These are phyloP conservation scores for Lactarius pseudohatsudake DNA, from an alignment of 768 basidiomycete species.

Conservation along the genomic window DNA sequence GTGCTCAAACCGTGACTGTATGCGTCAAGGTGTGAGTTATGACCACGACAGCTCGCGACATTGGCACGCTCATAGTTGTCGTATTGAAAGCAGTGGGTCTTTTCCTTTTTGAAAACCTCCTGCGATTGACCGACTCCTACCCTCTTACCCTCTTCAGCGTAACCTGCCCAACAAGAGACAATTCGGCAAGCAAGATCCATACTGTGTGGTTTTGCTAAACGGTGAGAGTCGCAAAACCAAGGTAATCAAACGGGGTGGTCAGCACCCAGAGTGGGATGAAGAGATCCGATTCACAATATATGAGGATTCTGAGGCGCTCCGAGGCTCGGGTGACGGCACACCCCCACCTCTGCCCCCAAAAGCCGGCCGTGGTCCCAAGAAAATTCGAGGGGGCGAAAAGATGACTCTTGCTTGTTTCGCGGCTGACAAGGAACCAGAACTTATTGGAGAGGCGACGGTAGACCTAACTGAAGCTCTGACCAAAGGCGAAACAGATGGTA, in stretches of 20 bases:
- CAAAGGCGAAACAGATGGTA: constrained; percentile 96
- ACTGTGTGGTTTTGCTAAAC: constrained; percentile 77
- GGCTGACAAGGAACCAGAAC: constrained; percentile 93
- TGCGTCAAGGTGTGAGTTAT: constrained; percentile 36
- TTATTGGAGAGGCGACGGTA: constrained; percentile 89
- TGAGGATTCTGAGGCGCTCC: constrained; percentile 59
- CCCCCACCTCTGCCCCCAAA: constrained; percentile 76
- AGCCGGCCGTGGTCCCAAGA: constrained; percentile 41
- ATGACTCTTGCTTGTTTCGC: constrained; percentile 90
- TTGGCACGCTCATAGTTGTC: constrained; percentile 93
- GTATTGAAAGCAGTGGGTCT: constrained; percentile 85
- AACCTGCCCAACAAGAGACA: constrained; percentile 89
- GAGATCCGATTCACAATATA: constrained; percentile 90
- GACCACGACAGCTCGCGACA: constrained; percentile 64
- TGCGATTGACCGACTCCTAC: background rate
- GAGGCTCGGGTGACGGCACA: constrained; percentile 32
- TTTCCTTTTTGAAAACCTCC: constrained; percentile 4
- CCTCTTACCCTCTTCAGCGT: constrained; percentile 47
- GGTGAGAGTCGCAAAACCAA: constrained; percentile 86
- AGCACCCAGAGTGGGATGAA: constrained; percentile 99
- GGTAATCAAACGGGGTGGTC: constrained; percentile 94
- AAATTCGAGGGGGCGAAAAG: constrained; percentile 66
- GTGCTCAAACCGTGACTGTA: background rate
- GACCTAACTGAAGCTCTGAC: constrained; percentile 88
- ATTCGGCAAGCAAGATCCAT: constrained; percentile 97